Conservation (phyloP, 305 asterid species). For the Petunia hybrid region DNA sequence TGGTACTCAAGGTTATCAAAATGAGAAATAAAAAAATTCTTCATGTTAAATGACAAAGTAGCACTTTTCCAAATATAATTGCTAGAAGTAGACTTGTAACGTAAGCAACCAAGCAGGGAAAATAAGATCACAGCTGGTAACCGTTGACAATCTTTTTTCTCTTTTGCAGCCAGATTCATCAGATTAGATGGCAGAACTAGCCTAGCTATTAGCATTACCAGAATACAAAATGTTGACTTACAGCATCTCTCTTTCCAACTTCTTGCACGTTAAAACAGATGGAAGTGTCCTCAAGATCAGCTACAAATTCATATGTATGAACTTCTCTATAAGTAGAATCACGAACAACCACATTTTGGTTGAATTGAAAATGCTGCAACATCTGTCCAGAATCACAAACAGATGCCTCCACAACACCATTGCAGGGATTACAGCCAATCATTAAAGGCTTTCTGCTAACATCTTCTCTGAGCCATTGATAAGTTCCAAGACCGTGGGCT, state of each 20-base stretch:
- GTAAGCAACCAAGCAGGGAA: neutral
- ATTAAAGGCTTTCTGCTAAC: conserved; percentile 60
- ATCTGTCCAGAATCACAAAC: conserved; percentile 68
- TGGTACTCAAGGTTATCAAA: conserved; percentile 8
- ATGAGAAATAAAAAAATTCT: neutral
- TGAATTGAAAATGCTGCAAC: conserved; percentile 65
- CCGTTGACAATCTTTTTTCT: neutral
- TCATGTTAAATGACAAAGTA: conserved; percentile 2
- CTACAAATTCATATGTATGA: conserved; percentile 59
- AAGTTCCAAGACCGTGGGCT: conserved; percentile 96
- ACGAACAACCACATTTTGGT: conserved; percentile 57
- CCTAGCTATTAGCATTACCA: conserved; percentile 12
- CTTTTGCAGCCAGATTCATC: conserved; percentile 15
- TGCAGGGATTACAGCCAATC: conserved; percentile 50
- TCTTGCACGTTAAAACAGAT: conserved; percentile 70
- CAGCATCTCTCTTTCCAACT: conserved; percentile 67
- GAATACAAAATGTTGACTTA: conserved; percentile 36
- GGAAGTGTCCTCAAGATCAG: conserved; percentile 57
- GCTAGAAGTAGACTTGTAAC: neutral
- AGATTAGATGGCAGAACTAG: conserved; percentile 5
- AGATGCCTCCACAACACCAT: conserved; percentile 65
- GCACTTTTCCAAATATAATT: neutral
- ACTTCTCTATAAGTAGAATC: conserved; percentile 51
- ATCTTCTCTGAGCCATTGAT: conserved; percentile 87
- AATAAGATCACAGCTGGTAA: neutral